These are phyloP conservation scores for Myxozyma vanderwaltii DNA, from an alignment of 805 yeast genomes.

Conservation along the genomic window DNA sequence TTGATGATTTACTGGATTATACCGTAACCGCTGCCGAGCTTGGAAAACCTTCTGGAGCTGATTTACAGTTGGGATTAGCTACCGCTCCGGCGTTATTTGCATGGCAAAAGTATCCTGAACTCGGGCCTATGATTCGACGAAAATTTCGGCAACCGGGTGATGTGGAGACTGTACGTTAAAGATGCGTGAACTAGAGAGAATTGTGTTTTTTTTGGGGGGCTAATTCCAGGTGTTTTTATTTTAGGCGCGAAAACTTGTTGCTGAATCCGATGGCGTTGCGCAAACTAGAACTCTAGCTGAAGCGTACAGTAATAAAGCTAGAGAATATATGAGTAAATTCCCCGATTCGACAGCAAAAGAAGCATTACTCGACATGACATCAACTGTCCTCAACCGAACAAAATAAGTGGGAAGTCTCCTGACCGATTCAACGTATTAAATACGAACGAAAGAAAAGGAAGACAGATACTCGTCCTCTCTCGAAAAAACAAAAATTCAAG, in stretches of 20 bases:
- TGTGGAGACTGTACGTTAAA: slow-evolving; percentile 58
- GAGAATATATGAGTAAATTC: slow-evolving; percentile 61
- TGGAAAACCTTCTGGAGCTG: slow-evolving; percentile 97
- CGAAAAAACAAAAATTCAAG: too few species aligned
- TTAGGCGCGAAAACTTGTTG: slow-evolving; percentile 69
- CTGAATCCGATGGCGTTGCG: slow-evolving; percentile 68
- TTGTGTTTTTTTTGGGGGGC: background rate
- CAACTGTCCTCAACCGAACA: slow-evolving; percentile 76
- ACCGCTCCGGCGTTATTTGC: slow-evolving; percentile 96
- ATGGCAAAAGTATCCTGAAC: slow-evolving; percentile 82
- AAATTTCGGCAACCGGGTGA: slow-evolving; percentile 83
- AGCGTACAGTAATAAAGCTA: slow-evolving; percentile 74
- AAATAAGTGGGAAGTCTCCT: slow-evolving; percentile 48
- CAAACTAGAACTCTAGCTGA: slow-evolving; percentile 77
- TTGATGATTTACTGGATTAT: slow-evolving; percentile 94
- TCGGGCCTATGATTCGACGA: slow-evolving; percentile 81
- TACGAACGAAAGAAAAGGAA: background rate
- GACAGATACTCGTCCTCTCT: background rate
- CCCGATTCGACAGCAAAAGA: slow-evolving; percentile 90
- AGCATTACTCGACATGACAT: slow-evolving; percentile 82
- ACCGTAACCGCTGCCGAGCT: slow-evolving; percentile 80
- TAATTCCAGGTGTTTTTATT: background rate
- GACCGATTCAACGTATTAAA: background rate
- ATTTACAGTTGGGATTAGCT: slow-evolving; percentile 88
- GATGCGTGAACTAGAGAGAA: too few species aligned